A percentile compares a stretch with the other conserved stretches of the same genome.
These are phyloP conservation scores for Penicillium salamii DNA, from an alignment of 495 filamentous ascomycete genomes.

Conservation along the genomic window DNA sequence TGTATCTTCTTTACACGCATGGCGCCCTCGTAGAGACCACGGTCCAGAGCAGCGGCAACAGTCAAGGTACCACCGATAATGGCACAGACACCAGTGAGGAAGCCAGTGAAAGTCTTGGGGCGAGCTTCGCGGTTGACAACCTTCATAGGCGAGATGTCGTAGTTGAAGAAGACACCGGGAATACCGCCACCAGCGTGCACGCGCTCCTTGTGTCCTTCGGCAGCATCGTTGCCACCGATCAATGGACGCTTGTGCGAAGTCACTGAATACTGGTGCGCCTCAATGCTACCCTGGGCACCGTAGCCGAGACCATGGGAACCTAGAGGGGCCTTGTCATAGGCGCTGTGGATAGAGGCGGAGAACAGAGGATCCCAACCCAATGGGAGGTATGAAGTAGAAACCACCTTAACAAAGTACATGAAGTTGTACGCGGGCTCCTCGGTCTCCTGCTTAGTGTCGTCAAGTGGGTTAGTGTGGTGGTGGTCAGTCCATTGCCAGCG, in stretches of 20 bases:
- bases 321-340: conserved; percentile 54
- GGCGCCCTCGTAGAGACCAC: conserved; percentile 85
- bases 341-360: conserved; percentile 43
- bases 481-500: conserved; percentile 83
- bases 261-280: conserved; percentile 97
- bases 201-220: conserved; percentile 85
- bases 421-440: conserved; percentile 85
- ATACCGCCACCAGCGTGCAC: conserved; percentile 88
- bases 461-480: conserved; percentile 91
- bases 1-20: conserved; percentile 86
- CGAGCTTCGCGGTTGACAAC: conserved; percentile 95
- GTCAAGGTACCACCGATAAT: conserved; percentile 94
- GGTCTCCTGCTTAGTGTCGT: conserved; percentile 72
- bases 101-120: conserved; percentile 80
- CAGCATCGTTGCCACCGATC: conserved; percentile 72
- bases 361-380: conserved; percentile 69
- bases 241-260: conserved; percentile 91
- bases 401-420: conserved; percentile 99
- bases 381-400: conserved; percentile 89
- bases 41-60: conserved; percentile 89
- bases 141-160: conserved; percentile 99
- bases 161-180: conserved; percentile 97
- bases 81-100: conserved; percentile 90
- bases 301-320: conserved; percentile 59
- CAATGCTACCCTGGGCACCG: conserved; percentile 71